A percentile compares a stretch with the other conserved stretches of the same genome.
These are phyloP conservation scores for Penicillium odoratum DNA, from an alignment of 495 filamentous ascomycete genomes.

Conservation along the genomic window DNA sequence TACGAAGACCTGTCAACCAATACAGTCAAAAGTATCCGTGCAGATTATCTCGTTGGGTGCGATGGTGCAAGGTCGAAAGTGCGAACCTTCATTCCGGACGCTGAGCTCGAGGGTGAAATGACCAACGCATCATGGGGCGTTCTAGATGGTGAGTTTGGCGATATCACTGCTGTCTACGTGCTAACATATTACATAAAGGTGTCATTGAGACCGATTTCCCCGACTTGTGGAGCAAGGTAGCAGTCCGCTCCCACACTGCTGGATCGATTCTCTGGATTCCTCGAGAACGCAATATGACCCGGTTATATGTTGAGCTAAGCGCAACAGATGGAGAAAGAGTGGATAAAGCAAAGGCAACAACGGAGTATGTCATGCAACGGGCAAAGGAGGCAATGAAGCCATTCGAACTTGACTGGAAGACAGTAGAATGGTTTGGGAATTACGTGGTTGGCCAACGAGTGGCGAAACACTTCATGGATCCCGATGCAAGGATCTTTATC, in stretches of 20 bases:
- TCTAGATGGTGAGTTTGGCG: constrained; percentile 55
- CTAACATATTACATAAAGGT: constrained; percentile 16
- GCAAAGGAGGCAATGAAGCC: constrained; percentile 67
- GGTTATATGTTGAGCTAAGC: constrained; percentile 74
- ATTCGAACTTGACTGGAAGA: constrained; percentile 68
- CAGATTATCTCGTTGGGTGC: constrained; percentile 35
- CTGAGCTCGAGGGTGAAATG: constrained; percentile 61
- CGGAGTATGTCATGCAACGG: constrained; percentile 66
- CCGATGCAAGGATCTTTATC: constrained; percentile 67
- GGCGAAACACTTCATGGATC: constrained; percentile 64
- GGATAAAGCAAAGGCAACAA: constrained; percentile 60
- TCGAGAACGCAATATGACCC: constrained; percentile 71
- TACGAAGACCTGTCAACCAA: constrained; percentile 26
- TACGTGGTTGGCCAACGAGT: constrained; percentile 74
- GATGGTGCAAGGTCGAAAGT: constrained; percentile 37
- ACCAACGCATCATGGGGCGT: constrained; percentile 74
- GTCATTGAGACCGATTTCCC: constrained; percentile 76
- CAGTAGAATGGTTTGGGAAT: constrained; percentile 59
- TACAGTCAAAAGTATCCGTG: constrained; percentile 12
- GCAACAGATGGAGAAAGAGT: constrained; percentile 62
- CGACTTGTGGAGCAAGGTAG: constrained; percentile 71
- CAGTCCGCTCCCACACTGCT: constrained; percentile 62
- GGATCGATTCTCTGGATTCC: constrained; percentile 79
- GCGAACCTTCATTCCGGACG: constrained; percentile 43
- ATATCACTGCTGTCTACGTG: not conserved